Percentiles rank a stretch among this genome's conserved stretches.
Evolutionary conservation across 1,284 basidiomycete species (phyloP).

Genomic region (Schizophyllum amplum): DNA sequence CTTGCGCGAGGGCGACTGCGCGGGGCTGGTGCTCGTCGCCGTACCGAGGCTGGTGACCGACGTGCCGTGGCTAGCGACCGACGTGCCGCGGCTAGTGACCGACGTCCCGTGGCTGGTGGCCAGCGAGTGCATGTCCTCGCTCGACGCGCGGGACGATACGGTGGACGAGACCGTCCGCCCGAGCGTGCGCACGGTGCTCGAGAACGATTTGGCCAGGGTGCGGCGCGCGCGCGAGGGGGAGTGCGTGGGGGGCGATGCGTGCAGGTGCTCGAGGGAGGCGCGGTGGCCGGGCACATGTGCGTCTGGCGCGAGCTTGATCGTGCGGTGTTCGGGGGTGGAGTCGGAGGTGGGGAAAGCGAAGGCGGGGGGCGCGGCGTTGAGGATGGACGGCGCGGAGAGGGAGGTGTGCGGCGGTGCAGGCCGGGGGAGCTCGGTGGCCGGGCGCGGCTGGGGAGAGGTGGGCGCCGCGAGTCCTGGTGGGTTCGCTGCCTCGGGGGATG

Average conservation of each 20-base stretch:
- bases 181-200: not conserved
- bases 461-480: too few species aligned
- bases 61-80: too few species aligned
- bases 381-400: too few species aligned
- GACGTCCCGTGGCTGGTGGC: too few species aligned
- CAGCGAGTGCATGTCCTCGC: not conserved
- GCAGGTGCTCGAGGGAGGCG: not conserved
- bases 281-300: not conserved
- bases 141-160: not conserved
- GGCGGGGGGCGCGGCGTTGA: not conserved
- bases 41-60: not conserved
- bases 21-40: not conserved
- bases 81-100: not conserved
- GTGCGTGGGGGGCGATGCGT: too few species aligned
- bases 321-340: not conserved
- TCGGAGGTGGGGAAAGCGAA: not conserved
- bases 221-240: not conserved
- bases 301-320: not conserved
- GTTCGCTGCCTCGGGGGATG: too few species aligned
- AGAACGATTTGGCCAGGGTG: not conserved
- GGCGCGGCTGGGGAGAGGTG: not conserved
- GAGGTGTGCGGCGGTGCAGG: not conserved
- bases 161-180: too few species aligned
- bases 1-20: not conserved
- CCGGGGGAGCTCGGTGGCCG: not conserved